Evolutionary conservation across 2,329 filamentous ascomycete species (phyloP).

Genomic region (Nemania sp.): DNA sequence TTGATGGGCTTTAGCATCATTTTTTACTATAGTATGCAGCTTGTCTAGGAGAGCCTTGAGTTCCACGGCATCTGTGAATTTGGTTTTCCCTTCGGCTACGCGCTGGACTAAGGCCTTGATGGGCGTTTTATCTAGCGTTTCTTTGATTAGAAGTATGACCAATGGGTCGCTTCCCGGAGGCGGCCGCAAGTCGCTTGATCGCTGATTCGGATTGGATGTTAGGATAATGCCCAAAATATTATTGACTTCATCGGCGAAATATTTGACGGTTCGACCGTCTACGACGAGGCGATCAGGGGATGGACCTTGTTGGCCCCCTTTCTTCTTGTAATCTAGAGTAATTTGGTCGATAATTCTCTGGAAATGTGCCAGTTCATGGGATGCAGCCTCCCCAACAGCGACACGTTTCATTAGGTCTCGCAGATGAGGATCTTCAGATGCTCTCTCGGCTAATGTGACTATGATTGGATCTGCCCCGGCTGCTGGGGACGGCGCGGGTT

Average conservation of each 20-base stretch:
- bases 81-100: conserved; percentile 64
- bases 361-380: conserved; percentile 79
- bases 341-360: conserved; percentile 85
- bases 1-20: conserved; percentile 46
- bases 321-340: conserved; percentile 69
- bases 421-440: conserved; percentile 77
- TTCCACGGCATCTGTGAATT: conserved; percentile 65
- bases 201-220: conserved; percentile 69
- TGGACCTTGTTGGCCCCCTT: conserved; percentile 63
- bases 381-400: conserved; percentile 77
- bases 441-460: conserved; percentile 79
- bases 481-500: conserved; percentile 42
- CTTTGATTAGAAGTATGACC: conserved; percentile 68
- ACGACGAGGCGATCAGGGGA: conserved; percentile 67
- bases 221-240: conserved; percentile 70
- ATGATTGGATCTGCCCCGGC: conserved; percentile 78
- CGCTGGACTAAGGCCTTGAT: conserved; percentile 65
- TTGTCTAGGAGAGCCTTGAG: conserved; percentile 65
- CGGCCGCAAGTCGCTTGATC: conserved; percentile 63
- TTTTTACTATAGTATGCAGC: conserved; percentile 58
- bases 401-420: conserved; percentile 87
- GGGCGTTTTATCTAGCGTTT: conserved; percentile 64
- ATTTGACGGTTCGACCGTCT: conserved; percentile 67
- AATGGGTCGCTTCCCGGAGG: conserved; percentile 67
- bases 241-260: conserved; percentile 69